phyloP scores from a whole-genome alignment of 495 filamentous ascomycete species.

The Lepraria neglecta region DNA sequence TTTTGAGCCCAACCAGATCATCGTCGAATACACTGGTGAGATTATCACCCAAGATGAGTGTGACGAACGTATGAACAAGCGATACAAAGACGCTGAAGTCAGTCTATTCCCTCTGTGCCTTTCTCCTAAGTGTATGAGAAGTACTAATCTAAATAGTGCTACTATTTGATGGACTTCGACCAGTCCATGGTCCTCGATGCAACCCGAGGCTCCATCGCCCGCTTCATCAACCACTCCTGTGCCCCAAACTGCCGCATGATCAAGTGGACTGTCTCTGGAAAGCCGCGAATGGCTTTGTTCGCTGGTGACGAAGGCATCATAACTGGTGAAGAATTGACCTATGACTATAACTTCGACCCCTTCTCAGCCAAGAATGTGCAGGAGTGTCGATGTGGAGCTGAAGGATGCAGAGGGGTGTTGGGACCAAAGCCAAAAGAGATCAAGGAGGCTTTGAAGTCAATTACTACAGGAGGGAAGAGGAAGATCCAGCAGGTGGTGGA shows the following conservation, averaged over 20 bases:
- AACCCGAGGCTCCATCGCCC: conserved; percentile 87
- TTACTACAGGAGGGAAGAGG: conserved; percentile 37
- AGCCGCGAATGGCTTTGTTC: conserved; percentile 95
- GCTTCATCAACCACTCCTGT: conserved; percentile 97
- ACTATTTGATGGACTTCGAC: conserved; percentile 96
- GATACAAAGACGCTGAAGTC: conserved; percentile 89
- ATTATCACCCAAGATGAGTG: conserved; percentile 93
- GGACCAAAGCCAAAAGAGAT: conserved; percentile 62
- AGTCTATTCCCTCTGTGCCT: conserved; percentile 26
- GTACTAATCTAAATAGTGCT: conserved; percentile 53
- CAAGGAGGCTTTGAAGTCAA: conserved; percentile 40
- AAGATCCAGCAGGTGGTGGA: conserved; percentile 38
- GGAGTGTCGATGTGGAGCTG: conserved; percentile 71
- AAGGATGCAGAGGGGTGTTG: conserved; percentile 70
- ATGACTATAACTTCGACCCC: conserved; percentile 98
- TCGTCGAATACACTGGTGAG: conserved; percentile 96
- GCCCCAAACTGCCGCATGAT: conserved; percentile 96
- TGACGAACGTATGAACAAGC: conserved; percentile 82
- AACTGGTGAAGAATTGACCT: conserved; percentile 95
- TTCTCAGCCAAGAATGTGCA: conserved; percentile 78
- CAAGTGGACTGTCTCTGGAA: conserved; percentile 92
- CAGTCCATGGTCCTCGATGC: conserved; percentile 99
- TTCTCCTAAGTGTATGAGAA: not conserved
- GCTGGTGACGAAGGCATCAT: conserved; percentile 82
- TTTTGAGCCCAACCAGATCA: conserved; percentile 87